These are phyloP conservation scores for Fusarium camptoceras DNA, from an alignment of 2,329 filamentous ascomycete species.

Conservation along the genomic window DNA sequence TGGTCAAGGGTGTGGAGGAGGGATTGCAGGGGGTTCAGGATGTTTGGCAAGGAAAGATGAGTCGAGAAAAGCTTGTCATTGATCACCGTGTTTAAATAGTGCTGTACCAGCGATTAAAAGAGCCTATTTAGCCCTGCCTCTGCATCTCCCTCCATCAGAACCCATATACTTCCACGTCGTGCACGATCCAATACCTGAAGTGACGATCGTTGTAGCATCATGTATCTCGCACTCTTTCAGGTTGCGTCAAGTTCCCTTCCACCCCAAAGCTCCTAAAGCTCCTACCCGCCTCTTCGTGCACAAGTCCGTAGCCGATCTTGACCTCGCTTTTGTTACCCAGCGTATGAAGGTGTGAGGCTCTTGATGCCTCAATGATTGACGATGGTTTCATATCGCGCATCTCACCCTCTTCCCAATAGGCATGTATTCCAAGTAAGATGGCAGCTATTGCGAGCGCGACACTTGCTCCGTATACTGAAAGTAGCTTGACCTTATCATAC, in stretches of 20 bases:
- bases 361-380: not conserved
- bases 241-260: not conserved
- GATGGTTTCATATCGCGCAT: slow-evolving; percentile 29
- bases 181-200: too few species aligned
- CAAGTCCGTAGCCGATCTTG: not conserved
- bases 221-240: too few species aligned
- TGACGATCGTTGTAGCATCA: too few species aligned
- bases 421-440: fast-evolving
- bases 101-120: fast-evolving
- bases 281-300: not conserved
- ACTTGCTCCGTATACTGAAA: not conserved
- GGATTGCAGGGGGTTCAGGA: slow-evolving; percentile 5
- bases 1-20: slow-evolving; percentile 4
- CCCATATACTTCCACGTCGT: too few species aligned
- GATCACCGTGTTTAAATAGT: not conserved
- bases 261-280: not conserved
- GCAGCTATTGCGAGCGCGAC: not conserved
- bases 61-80: slow-evolving; percentile 9
- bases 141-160: too few species aligned
- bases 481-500: not conserved
- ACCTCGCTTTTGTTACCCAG: fast-evolving
- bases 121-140: too few species aligned
- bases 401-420: not conserved
- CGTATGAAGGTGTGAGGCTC: not conserved
- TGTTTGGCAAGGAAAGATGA: slow-evolving; percentile 12